phyloP scores from a whole-genome alignment of 2,329 filamentous ascomycete species.

The Chaetomium strumarium region DNA sequence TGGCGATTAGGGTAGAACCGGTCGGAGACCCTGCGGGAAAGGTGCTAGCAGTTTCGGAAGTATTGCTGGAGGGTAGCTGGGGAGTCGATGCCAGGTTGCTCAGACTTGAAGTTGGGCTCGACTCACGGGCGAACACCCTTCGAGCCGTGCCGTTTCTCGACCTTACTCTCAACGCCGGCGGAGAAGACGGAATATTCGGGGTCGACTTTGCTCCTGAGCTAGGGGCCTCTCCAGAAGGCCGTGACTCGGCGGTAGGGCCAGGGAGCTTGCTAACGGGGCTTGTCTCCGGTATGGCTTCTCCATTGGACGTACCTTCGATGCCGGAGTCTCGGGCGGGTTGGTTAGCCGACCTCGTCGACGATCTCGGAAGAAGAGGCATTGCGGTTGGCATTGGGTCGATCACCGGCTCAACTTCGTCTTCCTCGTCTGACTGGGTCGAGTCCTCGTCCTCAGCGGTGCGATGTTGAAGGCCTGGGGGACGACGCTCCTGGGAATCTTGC shows the following conservation, averaged over 20 bases:
- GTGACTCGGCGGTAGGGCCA: not conserved
- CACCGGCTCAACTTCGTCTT: slow-evolving; percentile 3
- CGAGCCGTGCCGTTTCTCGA: slow-evolving; percentile 8
- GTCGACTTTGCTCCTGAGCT: not conserved
- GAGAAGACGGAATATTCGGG: slow-evolving; percentile 23
- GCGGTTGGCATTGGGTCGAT: slow-evolving; percentile 8
- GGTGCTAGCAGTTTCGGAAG: slow-evolving; percentile 33
- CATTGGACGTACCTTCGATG: slow-evolving; percentile 13
- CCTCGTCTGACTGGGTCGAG: slow-evolving; percentile 22
- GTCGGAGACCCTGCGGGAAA: slow-evolving; percentile 16
- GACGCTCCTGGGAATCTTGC: slow-evolving; percentile 19
- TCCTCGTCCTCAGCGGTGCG: slow-evolving; percentile 12
- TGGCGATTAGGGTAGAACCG: slow-evolving; percentile 10
- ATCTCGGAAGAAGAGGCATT: slow-evolving; percentile 1
- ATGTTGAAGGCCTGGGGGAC: not conserved
- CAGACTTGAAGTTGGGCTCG: slow-evolving; percentile 34
- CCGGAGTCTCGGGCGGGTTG: not conserved
- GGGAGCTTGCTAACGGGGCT: slow-evolving; percentile 23
- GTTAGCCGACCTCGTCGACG: slow-evolving; percentile 5
- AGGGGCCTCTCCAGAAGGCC: not conserved
- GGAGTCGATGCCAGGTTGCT: slow-evolving; percentile 38
- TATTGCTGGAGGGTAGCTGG: slow-evolving; percentile 32
- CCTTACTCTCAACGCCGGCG: slow-evolving; percentile 22
- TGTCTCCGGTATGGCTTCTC: slow-evolving; percentile 29
- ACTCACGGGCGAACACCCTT: not conserved